Base-by-base conservation (phyloP, 805 yeast species). In the Saccharomycopsis selenospora region DNA sequence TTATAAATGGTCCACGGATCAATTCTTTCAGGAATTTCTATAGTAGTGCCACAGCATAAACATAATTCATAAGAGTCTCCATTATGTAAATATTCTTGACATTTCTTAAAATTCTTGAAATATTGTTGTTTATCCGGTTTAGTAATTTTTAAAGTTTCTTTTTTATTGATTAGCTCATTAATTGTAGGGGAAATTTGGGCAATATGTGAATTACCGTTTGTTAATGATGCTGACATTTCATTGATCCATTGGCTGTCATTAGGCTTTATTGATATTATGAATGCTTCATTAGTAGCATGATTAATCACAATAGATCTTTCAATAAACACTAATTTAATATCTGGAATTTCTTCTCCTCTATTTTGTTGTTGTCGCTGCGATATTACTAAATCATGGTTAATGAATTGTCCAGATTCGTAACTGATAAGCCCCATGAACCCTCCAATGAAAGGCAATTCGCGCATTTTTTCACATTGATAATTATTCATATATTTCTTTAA, bases 371-470 rank as follows among this genome's bases (percentile, higher is more conserved):
- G 55, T 7, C 40, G 7, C 29, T 33, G 27, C 7, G 17, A 8
- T 18, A n/a, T 18, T 1, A 38, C 29, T 11, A 20, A 22, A 7
- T 41, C 45, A 3, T 33, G 4, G 24, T 45, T 41, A 1, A 71
- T 58, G 45, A 70, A 72, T 23, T 75, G 74, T 0, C 95, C 95
- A 66, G 85, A 91, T 61, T 91, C 99, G 61, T 93, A 93, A 0
- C 95, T 83, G 8, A 93, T 63, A 38, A 83, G 70, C 3, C 99
- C 99, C 47, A 90, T 69, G 27, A 86, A 71, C 0, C 99, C 99
- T n/a, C 99, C 98, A 49, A 79, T 67, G 58, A 93, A 93, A 1
- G 96, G 95, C 17, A 87, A 66, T 0, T 67, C 65, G 5, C 68
- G 38, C 22, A 20, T 14, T 7, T 40, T 25, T 38, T 42, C 36